Evolutionary conservation across 768 basidiomycete genomes (phyloP), one percentile per base, ranked within the genome.

Genomic region (Austroboletus festivus): DNA sequence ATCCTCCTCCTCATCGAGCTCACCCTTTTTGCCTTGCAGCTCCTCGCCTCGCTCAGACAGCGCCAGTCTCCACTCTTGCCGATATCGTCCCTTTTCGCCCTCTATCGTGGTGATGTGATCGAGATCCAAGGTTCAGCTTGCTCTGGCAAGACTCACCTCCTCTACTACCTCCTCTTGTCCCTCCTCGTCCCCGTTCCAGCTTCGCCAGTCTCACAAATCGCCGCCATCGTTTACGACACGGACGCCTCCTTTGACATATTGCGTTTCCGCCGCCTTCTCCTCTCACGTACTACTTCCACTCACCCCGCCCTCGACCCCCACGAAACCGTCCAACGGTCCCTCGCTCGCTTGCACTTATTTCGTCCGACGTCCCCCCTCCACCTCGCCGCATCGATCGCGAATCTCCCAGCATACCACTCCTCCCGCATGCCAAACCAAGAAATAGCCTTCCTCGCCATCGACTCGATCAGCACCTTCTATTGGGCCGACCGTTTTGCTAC

Each of bases 131-230:
- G 90, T 2, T 78, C 82, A 2, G 71, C 89, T 4, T 77, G 74
- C 22, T 81, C 84, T 6, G 90, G 88, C 23, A 93, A 93, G 68
- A 84, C 86, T 2, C 85, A 86, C 53, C 68, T 93, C n/a, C 67
- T 90, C 22, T 85, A 85, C 60, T 76, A 79, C 60, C 64, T 89
- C 42, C 62, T 87, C 22, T 66, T 80, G 12, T 74, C 72, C 19
- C 82, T 85, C 55, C 70, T 89, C 46, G 64, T 80, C 11, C 86
- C 87, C 19, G 28, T 12, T 12, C 69, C 52, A 42, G 57, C 33
- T 63, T 60, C 23, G 49, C 69, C 69, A 31, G 39, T 46, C 12
- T 48, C 82, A n/a, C 77, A 72, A 38, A 84, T 82, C 62, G 74
- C 74, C 49, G 88, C 81, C 18, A 69, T 86, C 23, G 67, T 92